Conservation (phyloP, 129 eudicot species). For the Cynara cardunculus region DNA sequence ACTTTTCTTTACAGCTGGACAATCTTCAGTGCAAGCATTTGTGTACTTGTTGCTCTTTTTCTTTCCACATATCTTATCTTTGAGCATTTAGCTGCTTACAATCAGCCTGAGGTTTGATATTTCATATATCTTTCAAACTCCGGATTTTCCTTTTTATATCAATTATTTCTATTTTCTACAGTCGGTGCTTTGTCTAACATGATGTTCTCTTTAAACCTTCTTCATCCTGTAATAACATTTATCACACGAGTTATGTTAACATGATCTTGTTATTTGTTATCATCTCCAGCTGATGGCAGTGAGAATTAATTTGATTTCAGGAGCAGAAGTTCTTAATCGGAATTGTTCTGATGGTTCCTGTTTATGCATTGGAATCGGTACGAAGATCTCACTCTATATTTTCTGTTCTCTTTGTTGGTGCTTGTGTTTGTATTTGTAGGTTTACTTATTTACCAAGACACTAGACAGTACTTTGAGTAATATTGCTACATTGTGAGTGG, state of each 20-base stretch:
- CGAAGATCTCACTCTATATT: slow-evolving; percentile 13
- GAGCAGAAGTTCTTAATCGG: slow-evolving; percentile 90
- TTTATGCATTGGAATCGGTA: slow-evolving; percentile 91
- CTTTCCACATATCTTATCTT: slow-evolving; percentile 79
- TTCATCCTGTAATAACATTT: not conserved
- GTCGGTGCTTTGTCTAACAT: not conserved
- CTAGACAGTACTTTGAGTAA: not conserved
- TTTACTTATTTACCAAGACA: not conserved
- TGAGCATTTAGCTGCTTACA: slow-evolving; percentile 91
- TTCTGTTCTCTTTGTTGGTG: not conserved
- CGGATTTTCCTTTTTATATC: not conserved
- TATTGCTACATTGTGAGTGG: not conserved
- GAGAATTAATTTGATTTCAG: slow-evolving; percentile 41
- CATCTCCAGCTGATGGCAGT: slow-evolving; percentile 13
- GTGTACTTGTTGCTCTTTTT: slow-evolving; percentile 78
- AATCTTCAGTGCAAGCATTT: slow-evolving; percentile 62
- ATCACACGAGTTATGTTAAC: not conserved
- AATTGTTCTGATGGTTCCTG: slow-evolving; percentile 83
- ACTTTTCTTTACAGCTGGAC: slow-evolving; percentile 63
- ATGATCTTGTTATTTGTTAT: slow-evolving; percentile 9
- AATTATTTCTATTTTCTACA: not conserved
- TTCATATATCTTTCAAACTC: not conserved
- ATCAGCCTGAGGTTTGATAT: slow-evolving; percentile 87
- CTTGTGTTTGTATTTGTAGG: not conserved
- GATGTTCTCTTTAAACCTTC: not conserved